These are phyloP conservation scores for Pulveroboletus sp. DNA, from an alignment of 768 basidiomycete genomes.

Conservation along the genomic window DNA sequence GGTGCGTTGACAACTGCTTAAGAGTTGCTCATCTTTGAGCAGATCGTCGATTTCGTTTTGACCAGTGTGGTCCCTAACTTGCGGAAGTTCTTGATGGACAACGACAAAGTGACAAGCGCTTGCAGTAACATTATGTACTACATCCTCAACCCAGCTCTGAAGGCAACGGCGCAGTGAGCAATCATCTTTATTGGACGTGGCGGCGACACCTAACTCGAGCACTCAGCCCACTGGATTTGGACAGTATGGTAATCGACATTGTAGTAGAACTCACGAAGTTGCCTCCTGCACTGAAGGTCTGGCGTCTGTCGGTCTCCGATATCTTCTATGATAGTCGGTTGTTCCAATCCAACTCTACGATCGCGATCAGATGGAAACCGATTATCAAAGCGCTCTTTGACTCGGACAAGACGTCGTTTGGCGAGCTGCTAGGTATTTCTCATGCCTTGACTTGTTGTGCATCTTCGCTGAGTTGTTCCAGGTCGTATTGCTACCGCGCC, in stretches of 20 bases:
- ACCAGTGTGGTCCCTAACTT: conserved; percentile 66
- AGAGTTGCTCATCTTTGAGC: conserved; percentile 6
- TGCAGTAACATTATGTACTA: conserved; percentile 85
- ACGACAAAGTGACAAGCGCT: conserved; percentile 73
- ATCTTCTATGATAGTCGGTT: conserved; percentile 81
- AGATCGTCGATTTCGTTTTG: conserved; percentile 75
- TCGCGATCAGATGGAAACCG: conserved; percentile 64
- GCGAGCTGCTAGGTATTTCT: conserved; percentile 73
- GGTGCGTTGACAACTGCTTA: conserved; percentile 6
- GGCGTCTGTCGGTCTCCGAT: conserved; percentile 78
- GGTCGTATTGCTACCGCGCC: conserved; percentile 81
- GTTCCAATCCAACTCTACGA: conserved; percentile 67
- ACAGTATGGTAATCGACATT: conserved; percentile 59
- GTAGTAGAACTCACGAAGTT: conserved; percentile 76
- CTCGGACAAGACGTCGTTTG: conserved; percentile 79
- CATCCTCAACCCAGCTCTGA: conserved; percentile 76
- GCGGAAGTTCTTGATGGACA: conserved; percentile 76
- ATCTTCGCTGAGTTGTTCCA: conserved; percentile 26
- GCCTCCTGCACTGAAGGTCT: conserved; percentile 74
- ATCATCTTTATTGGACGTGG: background rate
- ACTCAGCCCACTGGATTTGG: conserved; percentile 74
- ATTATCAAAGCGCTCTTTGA: conserved; percentile 80
- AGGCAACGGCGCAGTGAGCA: conserved; percentile 65
- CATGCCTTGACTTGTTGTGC: conserved; percentile 23
- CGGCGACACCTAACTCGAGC: conserved; percentile 6